These are phyloP conservation scores for Colletotrichum sp. DNA, from an alignment of 2,329 filamentous ascomycete species.

Conservation along the genomic window DNA sequence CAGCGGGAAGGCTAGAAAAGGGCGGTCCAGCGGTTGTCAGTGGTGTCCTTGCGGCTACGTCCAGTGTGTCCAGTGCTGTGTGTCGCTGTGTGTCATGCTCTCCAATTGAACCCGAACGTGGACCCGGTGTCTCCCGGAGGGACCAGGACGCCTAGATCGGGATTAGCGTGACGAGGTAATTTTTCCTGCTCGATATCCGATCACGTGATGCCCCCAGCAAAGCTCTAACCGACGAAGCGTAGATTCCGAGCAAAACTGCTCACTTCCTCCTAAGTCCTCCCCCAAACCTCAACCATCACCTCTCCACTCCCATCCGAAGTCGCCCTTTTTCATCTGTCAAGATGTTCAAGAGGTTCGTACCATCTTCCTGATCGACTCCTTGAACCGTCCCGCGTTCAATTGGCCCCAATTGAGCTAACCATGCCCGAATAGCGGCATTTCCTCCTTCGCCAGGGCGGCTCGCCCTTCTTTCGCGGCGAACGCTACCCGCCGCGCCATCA, in stretches of 20 bases:
- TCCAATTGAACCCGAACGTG: slow-evolving; percentile 20
- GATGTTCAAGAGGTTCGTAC: slow-evolving; percentile 84
- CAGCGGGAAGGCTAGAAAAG: background rate
- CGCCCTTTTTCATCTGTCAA: slow-evolving; percentile 73
- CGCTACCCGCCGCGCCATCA: slow-evolving; percentile 61
- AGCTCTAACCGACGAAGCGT: slow-evolving; percentile 51
- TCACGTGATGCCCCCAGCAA: slow-evolving; percentile 43
- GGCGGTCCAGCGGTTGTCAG: background rate
- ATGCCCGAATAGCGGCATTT: slow-evolving; percentile 64
- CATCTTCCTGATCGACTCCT: slow-evolving; percentile 32
- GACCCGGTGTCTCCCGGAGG: slow-evolving; percentile 17
- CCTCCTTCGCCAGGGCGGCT: slow-evolving; percentile 67
- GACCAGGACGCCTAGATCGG: slow-evolving; percentile 6
- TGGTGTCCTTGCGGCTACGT: background rate
- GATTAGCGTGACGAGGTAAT: slow-evolving; percentile 19
- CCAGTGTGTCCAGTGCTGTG: background rate
- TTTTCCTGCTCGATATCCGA: slow-evolving; percentile 15
- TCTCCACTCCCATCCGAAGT: slow-evolving; percentile 65
- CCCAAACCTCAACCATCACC: slow-evolving; percentile 54
- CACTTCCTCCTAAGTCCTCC: slow-evolving; percentile 53
- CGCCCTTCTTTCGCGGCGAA: slow-evolving; percentile 65
- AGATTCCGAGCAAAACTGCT: slow-evolving; percentile 53
- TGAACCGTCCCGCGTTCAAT: slow-evolving; percentile 41
- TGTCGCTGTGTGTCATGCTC: background rate
- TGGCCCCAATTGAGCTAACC: slow-evolving; percentile 58